Base-by-base conservation (phyloP, 2,329 filamentous ascomycete genomes). In the Ophiobolus disseminans region DNA sequence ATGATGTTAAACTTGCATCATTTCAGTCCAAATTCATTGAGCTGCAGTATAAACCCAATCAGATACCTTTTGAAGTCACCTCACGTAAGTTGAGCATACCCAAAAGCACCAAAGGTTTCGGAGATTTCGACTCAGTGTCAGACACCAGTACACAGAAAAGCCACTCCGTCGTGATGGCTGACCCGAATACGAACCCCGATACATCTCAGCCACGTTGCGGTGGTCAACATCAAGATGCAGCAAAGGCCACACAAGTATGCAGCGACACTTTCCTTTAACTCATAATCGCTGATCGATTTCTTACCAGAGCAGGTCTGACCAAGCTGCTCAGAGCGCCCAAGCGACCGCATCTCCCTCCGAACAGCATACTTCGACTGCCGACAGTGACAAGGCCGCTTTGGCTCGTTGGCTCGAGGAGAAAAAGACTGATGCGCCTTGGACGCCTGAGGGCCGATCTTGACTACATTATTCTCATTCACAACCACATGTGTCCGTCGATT, bases 201-300 rank as follows among this genome's bases (percentile, higher is more conserved):
- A 3, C 36, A 10, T 30, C 53, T 6, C 54, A 63, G 38, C 56
- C 58, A 3, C 52, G 58, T 40, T 57, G 53, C 23, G 58, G 60
- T 42, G 55, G 59, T 8, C 45, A 39, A 28, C 54, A 45, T 25
- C 16, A 37, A 14, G 19, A 19, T 22, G 13, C 4, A 19, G 14
- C 39, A 13, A 23, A 22, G 2, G 8, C 20, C 8, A 30, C 22
- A 13, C 28, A 51, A 31, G 58, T 61, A 54, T 14, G 35, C 9
- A 4, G 17, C 13, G 11, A n/a, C 25, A 17, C 17, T 20, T 3
- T 19, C 2, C 2, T 8, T 4, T 9, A 6, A 21, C 14, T 6
- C 4, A 25, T 9, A 25, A 42, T 17, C 14, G 26, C 40, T 52
- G 17, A 55, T 28, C 14, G 13, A 16, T 16, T 17, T 41, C 13